Base-by-base conservation (phyloP, 257 asterid genomes). In the Fraxinus quadrangulata region DNA sequence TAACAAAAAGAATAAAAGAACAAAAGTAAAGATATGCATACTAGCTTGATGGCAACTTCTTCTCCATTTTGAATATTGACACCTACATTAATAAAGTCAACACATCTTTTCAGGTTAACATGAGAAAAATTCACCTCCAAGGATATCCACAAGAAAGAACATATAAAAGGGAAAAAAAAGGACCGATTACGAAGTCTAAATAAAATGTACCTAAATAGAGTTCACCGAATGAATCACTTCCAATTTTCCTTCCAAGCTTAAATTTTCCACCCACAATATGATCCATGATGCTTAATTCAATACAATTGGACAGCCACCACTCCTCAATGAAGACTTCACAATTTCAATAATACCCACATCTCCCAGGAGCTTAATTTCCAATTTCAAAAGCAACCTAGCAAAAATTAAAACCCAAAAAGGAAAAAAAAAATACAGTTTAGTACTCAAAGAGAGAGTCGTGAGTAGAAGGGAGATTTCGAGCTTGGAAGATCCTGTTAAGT, bases 31-130 rank as follows among this genome's bases (percentile, higher is more conserved):
- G 5, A 37, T 11, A 6, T 37, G 42, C 42, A 6, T 6, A 37
- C 42, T 11, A 37, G 42, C 42, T 93, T 93, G 78, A 93, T 82
- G 75, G 94, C 98, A 23, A 92, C 91, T 92, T 93, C 42, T 37
- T 93, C 98, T 79, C 97, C 97, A 83, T 80, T 93, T 85, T 92
- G 96, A 78, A 89, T 80, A 77, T 89, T 89, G 63, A 90, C 92
- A 86, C 97, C 98, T 93, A 78, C 82, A 84, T 63, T 73, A 70
- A 79, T 31, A 74, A 47, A 37, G 42, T 37, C 5, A 61, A 7
- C 67, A 37, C 30, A 69, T 30, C 47, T 17, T 47, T 67, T 23
- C 7, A 47, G 6, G 10, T 6, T 7, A 37, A 34, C 45, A 65
- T 10, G 36, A 23, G 59, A 34, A 61, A 77, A 70, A 33, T 6